Conservation (phyloP, 106 monocot species). For the Dioscorea alata region DNA sequence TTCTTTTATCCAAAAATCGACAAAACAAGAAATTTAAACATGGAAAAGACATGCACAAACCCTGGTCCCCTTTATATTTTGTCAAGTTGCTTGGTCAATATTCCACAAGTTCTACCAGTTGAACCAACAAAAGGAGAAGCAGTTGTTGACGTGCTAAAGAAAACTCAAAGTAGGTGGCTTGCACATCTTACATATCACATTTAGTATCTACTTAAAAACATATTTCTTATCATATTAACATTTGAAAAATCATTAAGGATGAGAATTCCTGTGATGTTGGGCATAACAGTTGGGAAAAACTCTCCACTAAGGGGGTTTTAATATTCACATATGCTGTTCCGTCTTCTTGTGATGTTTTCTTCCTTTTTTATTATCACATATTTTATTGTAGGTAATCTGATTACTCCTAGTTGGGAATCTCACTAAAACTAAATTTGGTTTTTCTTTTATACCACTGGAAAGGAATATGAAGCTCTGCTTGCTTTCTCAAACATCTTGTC, state of each 20-base stretch:
- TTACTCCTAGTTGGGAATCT: conserved; percentile 9
- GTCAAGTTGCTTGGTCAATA: not conserved
- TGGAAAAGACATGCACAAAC: not conserved
- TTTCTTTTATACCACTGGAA: conserved; percentile 2
- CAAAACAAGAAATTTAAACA: not conserved
- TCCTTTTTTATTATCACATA: conserved; percentile 10
- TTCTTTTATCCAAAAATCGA: not conserved
- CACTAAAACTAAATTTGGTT: conserved; percentile 5
- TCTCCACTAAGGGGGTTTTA: conserved; percentile 6
- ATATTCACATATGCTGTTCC: conserved; percentile 5
- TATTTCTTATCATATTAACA: conserved; percentile 4
- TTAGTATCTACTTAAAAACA: conserved; percentile 9
- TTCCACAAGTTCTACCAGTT: not conserved
- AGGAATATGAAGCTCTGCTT: not conserved
- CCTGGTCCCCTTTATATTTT: not conserved
- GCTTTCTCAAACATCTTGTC: not conserved
- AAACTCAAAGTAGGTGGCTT: conserved; percentile 3
- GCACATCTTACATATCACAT: not conserved
- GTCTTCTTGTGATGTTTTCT: conserved; percentile 9
- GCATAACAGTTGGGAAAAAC: conserved; percentile 63
- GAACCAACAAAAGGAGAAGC: conserved; percentile 8
- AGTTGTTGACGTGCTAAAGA: conserved; percentile 8
- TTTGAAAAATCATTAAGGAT: conserved; percentile 4
- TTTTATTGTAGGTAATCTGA: not conserved
- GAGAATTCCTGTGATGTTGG: conserved; percentile 47